Percentiles rank a stretch among this genome's conserved stretches.
Conservation (phyloP, 2,329 filamentous ascomycete species). For the Hymenoscyphus fructigenus region DNA sequence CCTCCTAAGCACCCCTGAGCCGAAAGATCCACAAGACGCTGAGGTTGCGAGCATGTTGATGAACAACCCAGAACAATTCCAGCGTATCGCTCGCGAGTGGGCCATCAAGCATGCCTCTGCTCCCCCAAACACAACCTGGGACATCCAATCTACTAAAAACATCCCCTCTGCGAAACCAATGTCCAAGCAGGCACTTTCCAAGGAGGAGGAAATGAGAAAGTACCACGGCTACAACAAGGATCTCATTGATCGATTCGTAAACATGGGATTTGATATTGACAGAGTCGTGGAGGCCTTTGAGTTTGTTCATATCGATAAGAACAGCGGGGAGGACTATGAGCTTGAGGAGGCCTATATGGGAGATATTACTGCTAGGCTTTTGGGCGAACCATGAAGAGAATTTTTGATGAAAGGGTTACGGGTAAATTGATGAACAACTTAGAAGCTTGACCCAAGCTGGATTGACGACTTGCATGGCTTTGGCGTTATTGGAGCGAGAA, state of each 20-base stretch:
- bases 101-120: slow-evolving; percentile 81
- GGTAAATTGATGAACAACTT: not conserved
- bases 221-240: slow-evolving; percentile 87
- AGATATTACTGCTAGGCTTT: slow-evolving; percentile 80
- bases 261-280: slow-evolving; percentile 89
- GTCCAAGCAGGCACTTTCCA: slow-evolving; percentile 23
- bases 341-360: slow-evolving; percentile 90
- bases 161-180: slow-evolving; percentile 31
- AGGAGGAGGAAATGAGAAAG: slow-evolving; percentile 45
- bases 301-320: slow-evolving; percentile 76
- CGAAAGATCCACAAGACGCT: slow-evolving; percentile 94
- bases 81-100: slow-evolving; percentile 85
- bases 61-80: slow-evolving; percentile 74
- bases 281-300: slow-evolving; percentile 83
- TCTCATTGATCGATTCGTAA: slow-evolving; percentile 78
- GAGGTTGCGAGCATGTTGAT: slow-evolving; percentile 92
- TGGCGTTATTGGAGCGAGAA: not conserved
- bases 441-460: not conserved
- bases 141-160: slow-evolving; percentile 42
- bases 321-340: slow-evolving; percentile 75
- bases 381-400: slow-evolving; percentile 64
- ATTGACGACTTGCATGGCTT: slow-evolving; percentile 1
- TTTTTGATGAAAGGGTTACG: not conserved
- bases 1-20: slow-evolving; percentile 88
- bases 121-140: slow-evolving; percentile 53